Percentiles rank a stretch among this genome's conserved stretches.
These are phyloP conservation scores for Diaporthe amygdali DNA, from an alignment of 2,329 filamentous ascomycete genomes.

Conservation along the genomic window DNA sequence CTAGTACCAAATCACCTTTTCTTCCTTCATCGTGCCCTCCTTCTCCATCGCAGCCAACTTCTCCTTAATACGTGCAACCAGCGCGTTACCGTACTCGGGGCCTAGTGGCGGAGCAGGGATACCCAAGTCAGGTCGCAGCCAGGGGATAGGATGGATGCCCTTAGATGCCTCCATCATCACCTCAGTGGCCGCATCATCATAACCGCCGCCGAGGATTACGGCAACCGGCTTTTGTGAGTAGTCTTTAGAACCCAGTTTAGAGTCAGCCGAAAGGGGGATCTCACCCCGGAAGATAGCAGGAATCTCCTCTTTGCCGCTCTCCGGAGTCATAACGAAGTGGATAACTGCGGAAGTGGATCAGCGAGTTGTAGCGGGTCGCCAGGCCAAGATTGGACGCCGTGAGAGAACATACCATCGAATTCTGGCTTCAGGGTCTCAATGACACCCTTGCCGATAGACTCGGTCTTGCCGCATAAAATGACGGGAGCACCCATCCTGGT, in stretches of 20 bases:
- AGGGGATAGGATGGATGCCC: slow-evolving; percentile 29
- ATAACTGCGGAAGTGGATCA: slow-evolving; percentile 29
- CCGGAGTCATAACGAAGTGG: slow-evolving; percentile 30
- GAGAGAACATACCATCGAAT: slow-evolving; percentile 28
- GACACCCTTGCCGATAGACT: slow-evolving; percentile 28
- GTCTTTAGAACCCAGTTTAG: slow-evolving; percentile 28
- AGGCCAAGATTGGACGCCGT: too few relatives aligned
- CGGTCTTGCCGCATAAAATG: slow-evolving; percentile 31
- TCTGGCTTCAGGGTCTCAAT: slow-evolving; percentile 31
- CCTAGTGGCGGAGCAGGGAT: slow-evolving; percentile 30
- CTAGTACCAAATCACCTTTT: slow-evolving; percentile 21
- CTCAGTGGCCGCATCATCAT: slow-evolving; percentile 26
- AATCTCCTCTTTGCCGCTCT: slow-evolving; percentile 27
- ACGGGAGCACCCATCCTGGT: slow-evolving; percentile 27
- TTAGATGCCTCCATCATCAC: slow-evolving; percentile 26
- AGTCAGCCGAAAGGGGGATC: slow-evolving; percentile 21
- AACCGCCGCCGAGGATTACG: slow-evolving; percentile 30
- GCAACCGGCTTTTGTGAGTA: slow-evolving; percentile 28
- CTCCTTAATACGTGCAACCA: slow-evolving; percentile 29
- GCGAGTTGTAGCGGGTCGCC: too few relatives aligned
- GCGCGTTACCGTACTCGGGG: slow-evolving; percentile 30
- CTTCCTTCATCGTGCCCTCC: slow-evolving; percentile 23
- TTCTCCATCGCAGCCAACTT: slow-evolving; percentile 19
- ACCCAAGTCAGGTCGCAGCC: slow-evolving; percentile 30
- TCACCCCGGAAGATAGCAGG: slow-evolving; percentile 29